phyloP scores from a whole-genome alignment of 73 alveolate species.

The Diophrys appendiculata region DNA sequence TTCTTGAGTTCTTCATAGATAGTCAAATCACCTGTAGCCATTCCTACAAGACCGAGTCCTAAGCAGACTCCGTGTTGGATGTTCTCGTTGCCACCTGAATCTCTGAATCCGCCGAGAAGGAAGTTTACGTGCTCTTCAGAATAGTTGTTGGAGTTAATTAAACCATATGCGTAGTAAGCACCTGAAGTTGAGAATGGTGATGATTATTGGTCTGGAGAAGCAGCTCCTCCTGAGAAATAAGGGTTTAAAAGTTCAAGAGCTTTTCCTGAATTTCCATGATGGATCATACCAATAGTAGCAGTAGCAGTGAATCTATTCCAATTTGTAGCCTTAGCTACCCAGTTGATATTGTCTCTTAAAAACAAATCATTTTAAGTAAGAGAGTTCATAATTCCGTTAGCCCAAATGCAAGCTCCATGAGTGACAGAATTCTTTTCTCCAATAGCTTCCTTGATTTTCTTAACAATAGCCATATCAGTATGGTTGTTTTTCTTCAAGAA shows the following conservation, averaged over 20 bases:
- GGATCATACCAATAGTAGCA: conserved; percentile 95
- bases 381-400: conserved; percentile 67
- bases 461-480: conserved; percentile 68
- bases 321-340: conserved; percentile 90
- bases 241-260: conserved; percentile 78
- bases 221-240: conserved; percentile 82
- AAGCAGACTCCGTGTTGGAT: conserved; percentile 96
- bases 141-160: conserved; percentile 87
- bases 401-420: conserved; percentile 74
- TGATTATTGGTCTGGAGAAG: conserved; percentile 55
- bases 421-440: conserved; percentile 66
- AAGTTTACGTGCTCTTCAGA: conserved; percentile 64
- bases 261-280: conserved; percentile 87
- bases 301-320: conserved; percentile 97
- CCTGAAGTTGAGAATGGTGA: conserved; percentile 82
- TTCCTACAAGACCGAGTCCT: conserved; percentile 92
- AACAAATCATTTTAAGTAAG: conserved; percentile 73
- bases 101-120: conserved; percentile 61
- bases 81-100: conserved; percentile 72
- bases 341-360: conserved; percentile 84
- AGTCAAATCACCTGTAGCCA: conserved; percentile 83
- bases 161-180: conserved; percentile 87
- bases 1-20: conserved; percentile 78
- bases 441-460: conserved; percentile 55
- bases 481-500: conserved; percentile 81